Base-by-base conservation (phyloP, 169 alveolate genomes). In the Condylostoma magnum region DNA sequence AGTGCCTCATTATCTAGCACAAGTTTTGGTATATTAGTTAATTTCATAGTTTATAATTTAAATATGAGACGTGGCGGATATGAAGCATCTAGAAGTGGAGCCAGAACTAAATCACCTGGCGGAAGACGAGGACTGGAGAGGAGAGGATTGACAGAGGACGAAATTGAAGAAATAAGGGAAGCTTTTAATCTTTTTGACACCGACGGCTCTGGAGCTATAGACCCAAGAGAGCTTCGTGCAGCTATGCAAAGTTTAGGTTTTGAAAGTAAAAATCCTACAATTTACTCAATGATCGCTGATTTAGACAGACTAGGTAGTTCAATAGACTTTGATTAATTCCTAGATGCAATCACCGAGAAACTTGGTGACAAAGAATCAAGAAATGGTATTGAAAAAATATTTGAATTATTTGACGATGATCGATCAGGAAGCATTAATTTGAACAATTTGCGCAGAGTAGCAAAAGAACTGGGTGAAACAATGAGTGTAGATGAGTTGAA, bases 241-340 rank as follows among this genome's bases (percentile, higher is more conserved):
- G 99, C 99, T 12, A 97, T 98, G 99, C 97, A 94, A 86, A 94
- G 98, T 55, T 90, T 98, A n/a, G 99, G 99, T 52, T 96, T 98
- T 69, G 99, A 98, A 81, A 94, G 96, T 37, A 97, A 97, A 82
- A 97, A 98, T 75, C 99, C 99, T 38, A 95, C 99, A 58, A 98
- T 98, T 76, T 98, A 91, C 87, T 95, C 96, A 87, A 96, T 98
- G 96, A 95, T 98, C 55, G 97, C 99, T 6, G 99, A 98, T 76
- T 84, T 98, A 54, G 99, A 98, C 80, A 91, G 94, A 52, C 97
- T 98, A 10, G 89, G 95, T 22, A 94, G 99, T 6, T 95, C 97
- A 56, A 95, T 98, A 28, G 97, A 96, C 77, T 98, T 98, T 78
- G 97, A 95, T 57, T 99, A 96, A 65, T 98, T 98, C 85, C 93